Evolutionary conservation across 805 yeast genomes (phyloP).

Genomic region (Kurtzmaniella cleridarum): DNA sequence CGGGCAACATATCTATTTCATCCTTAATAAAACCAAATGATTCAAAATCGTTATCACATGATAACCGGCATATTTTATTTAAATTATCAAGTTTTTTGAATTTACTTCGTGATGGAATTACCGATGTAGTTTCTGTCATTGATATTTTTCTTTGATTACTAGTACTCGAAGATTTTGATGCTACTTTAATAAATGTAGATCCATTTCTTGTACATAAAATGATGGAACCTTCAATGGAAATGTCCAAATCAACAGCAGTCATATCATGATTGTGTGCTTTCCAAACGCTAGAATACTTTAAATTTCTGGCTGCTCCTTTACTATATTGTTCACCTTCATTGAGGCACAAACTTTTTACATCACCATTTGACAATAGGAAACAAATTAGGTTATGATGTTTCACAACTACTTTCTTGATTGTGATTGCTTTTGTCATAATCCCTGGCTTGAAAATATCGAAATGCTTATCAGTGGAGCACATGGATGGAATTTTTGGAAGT

Average conservation of each 20-base stretch:
- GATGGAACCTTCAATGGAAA: constrained; percentile 63
- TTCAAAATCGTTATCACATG: constrained; percentile 58
- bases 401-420: constrained; percentile 26
- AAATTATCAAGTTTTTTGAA: constrained; percentile 49
- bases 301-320: constrained; percentile 20
- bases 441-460: constrained; percentile 55
- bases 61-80: constrained; percentile 57
- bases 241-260: constrained; percentile 62
- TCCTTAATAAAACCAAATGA: constrained; percentile 66
- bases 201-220: constrained; percentile 68
- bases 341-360: constrained; percentile 34
- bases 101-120: constrained; percentile 35
- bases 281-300: constrained; percentile 55
- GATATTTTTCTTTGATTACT: constrained; percentile 23
- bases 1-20: constrained; percentile 55
- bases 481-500: constrained; percentile 33
- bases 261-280: constrained; percentile 51
- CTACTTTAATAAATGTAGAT: constrained; percentile 45
- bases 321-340: constrained; percentile 7
- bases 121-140: constrained; percentile 24
- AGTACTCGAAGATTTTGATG: background rate
- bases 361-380: constrained; percentile 56
- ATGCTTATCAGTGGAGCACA: constrained; percentile 32
- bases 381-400: constrained; percentile 40
- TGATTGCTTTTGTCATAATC: constrained; percentile 36